Evolutionary conservation across 1,139 yeast genomes (phyloP).

Genomic region (Schizosaccharomyces versatilis): DNA sequence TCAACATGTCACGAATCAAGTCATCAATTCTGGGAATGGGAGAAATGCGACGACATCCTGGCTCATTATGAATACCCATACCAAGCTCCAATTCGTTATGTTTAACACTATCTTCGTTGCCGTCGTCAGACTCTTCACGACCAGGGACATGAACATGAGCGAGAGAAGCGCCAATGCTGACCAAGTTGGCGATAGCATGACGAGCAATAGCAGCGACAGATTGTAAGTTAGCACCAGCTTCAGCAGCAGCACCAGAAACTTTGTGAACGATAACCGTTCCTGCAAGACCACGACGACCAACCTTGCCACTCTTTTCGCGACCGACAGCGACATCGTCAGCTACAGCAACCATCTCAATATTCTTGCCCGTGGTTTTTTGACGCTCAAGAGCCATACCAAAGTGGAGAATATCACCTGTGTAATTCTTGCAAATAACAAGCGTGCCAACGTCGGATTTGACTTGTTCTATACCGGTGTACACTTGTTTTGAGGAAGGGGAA

Average conservation of each 20-base stretch:
- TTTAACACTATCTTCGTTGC: constrained; percentile 27
- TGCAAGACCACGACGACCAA: constrained; percentile 82
- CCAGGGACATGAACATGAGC: constrained; percentile 87
- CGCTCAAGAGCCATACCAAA: constrained; percentile 81
- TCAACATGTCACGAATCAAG: constrained; percentile 19
- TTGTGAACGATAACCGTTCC: constrained; percentile 79
- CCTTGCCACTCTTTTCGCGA: constrained; percentile 61
- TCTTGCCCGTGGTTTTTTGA: constrained; percentile 53
- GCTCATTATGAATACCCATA: constrained; percentile 89
- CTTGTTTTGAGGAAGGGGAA: constrained; percentile 76
- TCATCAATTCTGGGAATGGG: constrained; percentile 51
- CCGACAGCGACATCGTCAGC: constrained; percentile 92
- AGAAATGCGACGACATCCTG: constrained; percentile 48
- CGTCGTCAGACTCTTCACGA: constrained; percentile 26
- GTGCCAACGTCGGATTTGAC: constrained; percentile 39
- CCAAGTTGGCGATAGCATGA: constrained; percentile 39
- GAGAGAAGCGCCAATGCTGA: constrained; percentile 73
- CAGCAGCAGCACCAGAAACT: constrained; percentile 48
- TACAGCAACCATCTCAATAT: constrained; percentile 51
- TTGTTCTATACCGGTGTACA: constrained; percentile 46
- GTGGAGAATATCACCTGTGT: constrained; percentile 82
- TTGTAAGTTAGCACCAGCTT: constrained; percentile 25
- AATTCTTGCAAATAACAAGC: constrained; percentile 61
- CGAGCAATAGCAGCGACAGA: constrained; percentile 38
- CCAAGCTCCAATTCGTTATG: constrained; percentile 65